phyloP scores from a whole-genome alignment of 176 grass and related monocot species.

The Cymbopogon citratus region DNA sequence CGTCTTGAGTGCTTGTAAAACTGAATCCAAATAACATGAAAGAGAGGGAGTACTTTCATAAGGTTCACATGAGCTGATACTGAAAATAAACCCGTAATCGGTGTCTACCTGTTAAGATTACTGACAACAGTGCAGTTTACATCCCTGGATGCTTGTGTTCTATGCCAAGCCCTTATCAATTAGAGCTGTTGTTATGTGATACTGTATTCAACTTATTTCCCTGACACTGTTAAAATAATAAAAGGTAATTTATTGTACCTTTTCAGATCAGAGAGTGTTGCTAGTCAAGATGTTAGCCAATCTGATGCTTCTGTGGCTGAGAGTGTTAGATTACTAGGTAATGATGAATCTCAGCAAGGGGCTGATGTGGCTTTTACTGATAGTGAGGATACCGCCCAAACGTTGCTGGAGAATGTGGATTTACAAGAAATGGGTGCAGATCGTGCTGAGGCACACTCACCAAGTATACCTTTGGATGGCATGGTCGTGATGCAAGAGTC shows the following conservation, averaged over 20 bases:
- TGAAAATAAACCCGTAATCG: background rate
- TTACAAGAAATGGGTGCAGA: conserved; percentile 29
- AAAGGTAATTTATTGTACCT: conserved; percentile 12
- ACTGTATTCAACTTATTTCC: background rate
- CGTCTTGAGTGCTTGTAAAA: background rate
- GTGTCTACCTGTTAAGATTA: background rate
- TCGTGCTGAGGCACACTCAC: conserved; percentile 8
- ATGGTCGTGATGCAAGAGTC: conserved; percentile 36
- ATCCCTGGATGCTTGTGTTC: background rate
- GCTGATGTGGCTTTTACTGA: conserved; percentile 7
- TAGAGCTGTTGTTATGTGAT: conserved; percentile 10
- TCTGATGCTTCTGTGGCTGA: conserved; percentile 38
- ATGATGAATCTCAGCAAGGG: conserved; percentile 41
- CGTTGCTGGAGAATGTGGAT: conserved; percentile 23
- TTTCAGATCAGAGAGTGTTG: conserved; percentile 70
- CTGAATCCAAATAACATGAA: background rate
- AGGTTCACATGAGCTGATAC: background rate
- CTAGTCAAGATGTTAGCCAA: conserved; percentile 47
- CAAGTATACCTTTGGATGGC: conserved; percentile 11
- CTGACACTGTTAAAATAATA: background rate
- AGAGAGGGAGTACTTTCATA: background rate
- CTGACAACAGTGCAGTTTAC: conserved; percentile 1
- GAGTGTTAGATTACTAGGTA: conserved; percentile 35
- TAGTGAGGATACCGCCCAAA: conserved; percentile 28
- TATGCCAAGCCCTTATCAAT: background rate